Evolutionary conservation across 306 rosid genomes (phyloP).

Genomic region (Quercus alba): DNA sequence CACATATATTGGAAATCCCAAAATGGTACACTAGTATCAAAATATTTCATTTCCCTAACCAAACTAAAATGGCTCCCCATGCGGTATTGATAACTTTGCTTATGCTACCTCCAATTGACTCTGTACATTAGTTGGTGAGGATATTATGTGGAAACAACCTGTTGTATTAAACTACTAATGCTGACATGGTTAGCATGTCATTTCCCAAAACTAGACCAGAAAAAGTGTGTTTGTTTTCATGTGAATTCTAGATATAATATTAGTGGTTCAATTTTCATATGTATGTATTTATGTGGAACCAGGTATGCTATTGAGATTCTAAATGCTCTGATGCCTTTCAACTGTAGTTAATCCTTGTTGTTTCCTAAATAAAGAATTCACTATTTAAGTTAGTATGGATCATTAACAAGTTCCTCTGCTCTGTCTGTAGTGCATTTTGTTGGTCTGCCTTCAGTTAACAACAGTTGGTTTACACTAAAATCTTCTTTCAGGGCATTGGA

Average conservation of each 20-base stretch:
- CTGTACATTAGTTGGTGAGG: neutral
- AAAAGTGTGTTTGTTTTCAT: neutral
- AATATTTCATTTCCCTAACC: too few relatives aligned
- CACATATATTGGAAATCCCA: too few relatives aligned
- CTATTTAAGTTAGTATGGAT: neutral
- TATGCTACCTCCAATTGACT: neutral
- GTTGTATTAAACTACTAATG: neutral
- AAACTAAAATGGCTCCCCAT: too few relatives aligned
- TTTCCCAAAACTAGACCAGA: neutral
- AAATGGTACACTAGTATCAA: too few relatives aligned
- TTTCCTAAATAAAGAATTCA: neutral
- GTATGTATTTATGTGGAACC: neutral
- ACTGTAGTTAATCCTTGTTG: neutral
- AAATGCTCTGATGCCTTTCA: neutral
- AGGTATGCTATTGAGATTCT: neutral
- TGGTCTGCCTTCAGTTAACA: neutral
- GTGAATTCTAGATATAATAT: neutral
- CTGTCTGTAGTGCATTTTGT: neutral
- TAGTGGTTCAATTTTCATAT: neutral
- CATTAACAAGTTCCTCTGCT: neutral
- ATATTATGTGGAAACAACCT: neutral
- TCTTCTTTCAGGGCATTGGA: slow-evolving; percentile 54
- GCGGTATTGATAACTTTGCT: too few relatives aligned
- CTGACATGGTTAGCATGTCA: neutral
- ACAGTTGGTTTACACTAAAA: slow-evolving; percentile 9